Conservation (phyloP, 176 grass and related monocot genomes). For the Urochloa ruziziensis region DNA sequence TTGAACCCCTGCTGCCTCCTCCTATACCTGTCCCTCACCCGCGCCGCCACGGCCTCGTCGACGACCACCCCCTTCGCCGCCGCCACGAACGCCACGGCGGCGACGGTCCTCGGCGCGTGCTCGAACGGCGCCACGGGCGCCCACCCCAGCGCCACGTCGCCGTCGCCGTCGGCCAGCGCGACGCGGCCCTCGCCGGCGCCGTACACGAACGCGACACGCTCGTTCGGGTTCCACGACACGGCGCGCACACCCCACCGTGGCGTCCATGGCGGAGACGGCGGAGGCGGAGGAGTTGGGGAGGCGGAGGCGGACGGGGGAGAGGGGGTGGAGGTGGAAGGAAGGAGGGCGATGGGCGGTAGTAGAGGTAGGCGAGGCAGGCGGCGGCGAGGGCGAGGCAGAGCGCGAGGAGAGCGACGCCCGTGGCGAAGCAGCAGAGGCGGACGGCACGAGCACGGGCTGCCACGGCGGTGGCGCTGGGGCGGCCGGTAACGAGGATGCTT, state of each 20-base stretch:
- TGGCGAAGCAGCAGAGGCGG: constrained; percentile 50
- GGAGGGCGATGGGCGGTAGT: constrained; percentile 71
- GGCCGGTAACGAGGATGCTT: constrained; percentile 6
- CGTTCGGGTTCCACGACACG: constrained; percentile 71
- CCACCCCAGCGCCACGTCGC: constrained; percentile 58
- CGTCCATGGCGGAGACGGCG: constrained; percentile 45
- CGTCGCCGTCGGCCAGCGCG: constrained; percentile 47
- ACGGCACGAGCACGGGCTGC: constrained; percentile 46
- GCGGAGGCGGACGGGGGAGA: constrained; percentile 47
- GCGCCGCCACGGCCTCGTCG: constrained; percentile 65
- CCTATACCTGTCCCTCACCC: constrained; percentile 52
- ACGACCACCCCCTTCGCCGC: constrained; percentile 59
- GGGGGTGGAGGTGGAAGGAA: constrained; percentile 65
- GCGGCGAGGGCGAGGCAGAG: constrained; percentile 52
- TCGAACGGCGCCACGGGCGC: constrained; percentile 50
- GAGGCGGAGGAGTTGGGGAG: constrained; percentile 23
- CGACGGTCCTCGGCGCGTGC: constrained; percentile 41
- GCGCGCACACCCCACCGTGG: constrained; percentile 30
- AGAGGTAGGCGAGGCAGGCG: constrained; percentile 73
- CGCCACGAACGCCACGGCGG: constrained; percentile 37
- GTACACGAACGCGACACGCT: constrained; percentile 58
- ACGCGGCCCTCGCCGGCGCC: constrained; percentile 60
- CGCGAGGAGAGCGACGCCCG: constrained; percentile 29
- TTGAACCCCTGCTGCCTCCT: constrained; percentile 45
- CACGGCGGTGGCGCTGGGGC: background rate